Evolutionary conservation across 495 filamentous ascomycete genomes (phyloP).

Genomic region (Massariosphaeria phaeospora): DNA sequence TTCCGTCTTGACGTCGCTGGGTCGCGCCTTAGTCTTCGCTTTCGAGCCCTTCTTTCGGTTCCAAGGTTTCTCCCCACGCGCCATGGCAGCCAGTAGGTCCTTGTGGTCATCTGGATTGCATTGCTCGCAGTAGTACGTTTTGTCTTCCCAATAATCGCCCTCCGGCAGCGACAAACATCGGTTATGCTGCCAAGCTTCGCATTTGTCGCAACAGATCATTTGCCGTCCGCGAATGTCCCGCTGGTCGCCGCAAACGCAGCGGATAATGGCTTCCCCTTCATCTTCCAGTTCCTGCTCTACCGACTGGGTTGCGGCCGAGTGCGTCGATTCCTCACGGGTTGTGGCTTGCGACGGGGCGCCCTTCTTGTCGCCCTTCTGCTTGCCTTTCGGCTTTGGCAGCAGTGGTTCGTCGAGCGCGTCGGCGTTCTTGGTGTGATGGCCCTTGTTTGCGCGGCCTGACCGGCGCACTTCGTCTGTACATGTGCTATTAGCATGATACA

Average conservation of each 20-base stretch:
- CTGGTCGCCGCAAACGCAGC: constrained; percentile 86
- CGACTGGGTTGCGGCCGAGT: constrained; percentile 29
- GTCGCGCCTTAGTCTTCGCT: constrained; percentile 42
- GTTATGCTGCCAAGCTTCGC: constrained; percentile 93
- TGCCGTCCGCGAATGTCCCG: constrained; percentile 77
- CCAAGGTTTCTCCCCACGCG: constrained; percentile 58
- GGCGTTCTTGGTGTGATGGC: constrained; percentile 76
- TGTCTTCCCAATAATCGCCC: constrained; percentile 65
- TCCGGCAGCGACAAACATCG: constrained; percentile 85
- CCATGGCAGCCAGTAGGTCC: constrained; percentile 65
- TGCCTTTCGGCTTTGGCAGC: constrained; percentile 56
- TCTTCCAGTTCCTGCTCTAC: constrained; percentile 35
- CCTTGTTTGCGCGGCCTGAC: constrained; percentile 91
- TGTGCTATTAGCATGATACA: constrained; percentile 10
- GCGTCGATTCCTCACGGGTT: constrained; percentile 42
- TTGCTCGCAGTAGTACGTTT: constrained; percentile 83
- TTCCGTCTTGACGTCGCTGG: constrained; percentile 23
- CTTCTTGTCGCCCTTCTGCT: constrained; percentile 38
- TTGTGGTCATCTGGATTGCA: constrained; percentile 81
- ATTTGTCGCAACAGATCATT: constrained; percentile 88
- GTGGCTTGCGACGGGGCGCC: neutral
- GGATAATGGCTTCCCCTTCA: constrained; percentile 68
- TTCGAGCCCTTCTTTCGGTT: constrained; percentile 33
- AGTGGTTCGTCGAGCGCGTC: constrained; percentile 26
- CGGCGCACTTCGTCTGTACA: constrained; percentile 76